Evolutionary conservation across 1,284 basidiomycete species (phyloP).

Genomic region (Tylopilus sp.): DNA sequence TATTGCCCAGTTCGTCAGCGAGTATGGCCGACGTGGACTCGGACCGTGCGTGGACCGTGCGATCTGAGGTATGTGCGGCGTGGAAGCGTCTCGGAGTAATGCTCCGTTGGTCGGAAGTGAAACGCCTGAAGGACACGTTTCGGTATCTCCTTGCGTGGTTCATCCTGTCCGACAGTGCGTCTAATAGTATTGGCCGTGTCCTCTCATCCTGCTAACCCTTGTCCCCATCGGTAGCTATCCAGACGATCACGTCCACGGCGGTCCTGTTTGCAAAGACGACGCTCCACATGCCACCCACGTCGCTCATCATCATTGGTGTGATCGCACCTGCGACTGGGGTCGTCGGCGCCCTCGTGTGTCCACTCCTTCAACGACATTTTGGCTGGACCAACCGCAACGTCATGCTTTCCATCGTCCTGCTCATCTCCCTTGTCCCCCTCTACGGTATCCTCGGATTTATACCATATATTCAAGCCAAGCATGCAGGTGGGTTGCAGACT

Average conservation of each 20-base stretch:
- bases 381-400: too few relatives aligned
- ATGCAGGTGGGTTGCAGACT: too few relatives aligned
- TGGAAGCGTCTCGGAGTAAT: constrained; percentile 78
- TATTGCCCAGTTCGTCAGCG: constrained; percentile 52
- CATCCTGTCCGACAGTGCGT: constrained; percentile 86
- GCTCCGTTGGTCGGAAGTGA: constrained; percentile 76
- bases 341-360: neutral
- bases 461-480: too few relatives aligned
- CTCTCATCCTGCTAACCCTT: neutral
- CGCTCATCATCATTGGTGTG: constrained; percentile 78
- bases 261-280: constrained; percentile 87
- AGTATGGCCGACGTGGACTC: constrained; percentile 3
- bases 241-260: constrained; percentile 86
- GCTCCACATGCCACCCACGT: constrained; percentile 76
- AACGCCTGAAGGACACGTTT: constrained; percentile 83
- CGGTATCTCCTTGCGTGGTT: constrained; percentile 92
- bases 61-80: constrained; percentile 66
- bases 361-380: too few relatives aligned
- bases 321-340: constrained; percentile 79
- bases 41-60: constrained; percentile 54
- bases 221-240: constrained; percentile 66
- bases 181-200: too few relatives aligned
- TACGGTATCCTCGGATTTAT: too few relatives aligned
- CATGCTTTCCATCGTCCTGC: too few relatives aligned
- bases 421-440: too few relatives aligned